A percentile compares a stretch with the other conserved stretches of the same genome.
Conservation (phyloP, 192 early-diverging fungal genomes). For the Backusella liffmaniae region DNA sequence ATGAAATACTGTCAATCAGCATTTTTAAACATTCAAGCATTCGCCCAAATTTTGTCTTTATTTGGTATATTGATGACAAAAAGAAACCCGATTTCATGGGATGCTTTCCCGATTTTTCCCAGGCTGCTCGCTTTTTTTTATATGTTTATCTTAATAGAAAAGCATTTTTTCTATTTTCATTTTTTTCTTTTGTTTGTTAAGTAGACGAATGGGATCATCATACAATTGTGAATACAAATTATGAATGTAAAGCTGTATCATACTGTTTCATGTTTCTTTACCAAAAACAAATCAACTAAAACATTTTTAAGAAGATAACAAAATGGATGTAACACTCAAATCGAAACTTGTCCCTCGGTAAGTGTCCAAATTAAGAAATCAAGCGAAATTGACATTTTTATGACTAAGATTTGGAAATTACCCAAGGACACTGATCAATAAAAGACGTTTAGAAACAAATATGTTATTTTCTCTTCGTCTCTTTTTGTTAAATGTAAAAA, state of each 20-base stretch:
- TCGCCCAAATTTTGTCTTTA: not conserved
- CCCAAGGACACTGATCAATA: not conserved
- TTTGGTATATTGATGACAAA: not conserved
- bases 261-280: not conserved
- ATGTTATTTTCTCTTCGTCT: not conserved
- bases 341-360: not conserved
- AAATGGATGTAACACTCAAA: not conserved
- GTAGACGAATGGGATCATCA: too few relatives aligned
- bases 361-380: not conserved
- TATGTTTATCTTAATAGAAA: not conserved
- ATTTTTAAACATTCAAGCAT: not conserved
- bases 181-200: not conserved
- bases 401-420: not conserved
- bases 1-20: not conserved
- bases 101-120: not conserved
- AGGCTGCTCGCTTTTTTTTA: not conserved
- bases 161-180: not conserved
- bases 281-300: not conserved
- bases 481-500: not conserved
- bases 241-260: not conserved
- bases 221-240: not conserved
- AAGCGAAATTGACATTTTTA: not conserved
- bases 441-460: not conserved
- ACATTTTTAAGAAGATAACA: not conserved
- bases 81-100: not conserved